These are phyloP conservation scores for Paracoccidioides lutzii DNA, from an alignment of 2,329 filamentous ascomycete genomes.

Conservation along the genomic window DNA sequence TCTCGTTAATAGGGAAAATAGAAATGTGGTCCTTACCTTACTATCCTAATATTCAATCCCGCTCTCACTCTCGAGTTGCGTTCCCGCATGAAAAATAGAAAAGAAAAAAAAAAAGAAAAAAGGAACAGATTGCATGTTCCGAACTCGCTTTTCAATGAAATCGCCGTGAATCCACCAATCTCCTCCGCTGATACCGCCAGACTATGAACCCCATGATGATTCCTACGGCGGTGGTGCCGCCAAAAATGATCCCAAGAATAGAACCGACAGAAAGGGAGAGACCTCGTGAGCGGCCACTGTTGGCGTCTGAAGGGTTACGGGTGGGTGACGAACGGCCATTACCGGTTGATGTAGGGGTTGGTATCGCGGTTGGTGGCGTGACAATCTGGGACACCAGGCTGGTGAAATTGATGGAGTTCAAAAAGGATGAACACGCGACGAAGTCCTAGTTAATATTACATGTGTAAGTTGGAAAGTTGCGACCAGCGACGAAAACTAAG, in stretches of 20 bases:
- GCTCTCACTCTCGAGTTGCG: background rate
- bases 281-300: conserved; percentile 7
- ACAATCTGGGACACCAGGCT: conserved; percentile 1
- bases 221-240: background rate
- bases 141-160: background rate
- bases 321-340: background rate
- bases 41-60: background rate
- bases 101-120: no score
- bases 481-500: no score
- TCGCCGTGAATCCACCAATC: background rate
- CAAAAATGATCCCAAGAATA: conserved; percentile 2
- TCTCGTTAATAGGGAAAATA: background rate
- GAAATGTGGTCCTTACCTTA: background rate
- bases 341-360: conserved; percentile 41
- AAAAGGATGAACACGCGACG: background rate
- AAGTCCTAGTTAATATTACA: background rate
- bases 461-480: background rate
- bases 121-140: no score
- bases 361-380: conserved; percentile 50
- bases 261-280: background rate
- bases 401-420: background rate
- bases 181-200: background rate
- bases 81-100: background rate
- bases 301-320: background rate
- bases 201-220: background rate